These are phyloP conservation scores for Coprinopsis strossmayeri DNA, from an alignment of 768 basidiomycete species.

Conservation along the genomic window DNA sequence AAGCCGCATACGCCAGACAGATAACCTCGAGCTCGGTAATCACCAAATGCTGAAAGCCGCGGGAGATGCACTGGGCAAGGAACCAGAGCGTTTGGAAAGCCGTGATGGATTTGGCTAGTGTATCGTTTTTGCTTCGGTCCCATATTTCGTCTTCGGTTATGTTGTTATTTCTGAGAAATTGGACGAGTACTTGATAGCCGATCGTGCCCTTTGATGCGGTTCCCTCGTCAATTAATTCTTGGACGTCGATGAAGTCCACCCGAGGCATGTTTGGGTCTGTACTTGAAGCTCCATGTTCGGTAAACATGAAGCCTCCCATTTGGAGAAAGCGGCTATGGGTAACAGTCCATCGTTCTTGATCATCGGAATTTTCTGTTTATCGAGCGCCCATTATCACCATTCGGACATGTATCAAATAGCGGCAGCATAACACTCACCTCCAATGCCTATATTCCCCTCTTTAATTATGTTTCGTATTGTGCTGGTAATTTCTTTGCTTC, in stretches of 20 bases:
- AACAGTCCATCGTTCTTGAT: slow-evolving; percentile 1
- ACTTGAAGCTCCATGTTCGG: too few species aligned
- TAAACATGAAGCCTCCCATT: slow-evolving; percentile 13
- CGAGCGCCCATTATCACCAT: background rate
- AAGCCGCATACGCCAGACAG: slow-evolving; percentile 25
- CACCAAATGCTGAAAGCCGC: slow-evolving; percentile 17
- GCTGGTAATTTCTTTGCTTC: background rate
- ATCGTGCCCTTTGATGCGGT: background rate
- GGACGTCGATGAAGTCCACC: too few species aligned
- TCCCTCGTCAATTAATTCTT: background rate
- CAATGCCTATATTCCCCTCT: too few species aligned
- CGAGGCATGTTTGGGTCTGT: background rate
- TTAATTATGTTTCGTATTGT: too few species aligned
- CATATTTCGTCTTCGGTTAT: slow-evolving; percentile 14
- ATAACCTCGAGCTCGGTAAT: slow-evolving; percentile 29
- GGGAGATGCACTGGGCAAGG: slow-evolving; percentile 21
- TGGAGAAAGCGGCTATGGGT: slow-evolving; percentile 8
- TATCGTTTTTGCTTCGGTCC: slow-evolving; percentile 27
- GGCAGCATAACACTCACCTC: background rate
- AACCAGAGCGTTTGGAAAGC: slow-evolving; percentile 31
- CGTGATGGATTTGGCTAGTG: slow-evolving; percentile 26
- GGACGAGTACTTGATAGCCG: too few species aligned
- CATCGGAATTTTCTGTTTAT: background rate
- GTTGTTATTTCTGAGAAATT: too few species aligned
- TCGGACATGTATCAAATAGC: background rate